Conservation (phyloP, 331 rosid species). For the Quercus lobata region DNA sequence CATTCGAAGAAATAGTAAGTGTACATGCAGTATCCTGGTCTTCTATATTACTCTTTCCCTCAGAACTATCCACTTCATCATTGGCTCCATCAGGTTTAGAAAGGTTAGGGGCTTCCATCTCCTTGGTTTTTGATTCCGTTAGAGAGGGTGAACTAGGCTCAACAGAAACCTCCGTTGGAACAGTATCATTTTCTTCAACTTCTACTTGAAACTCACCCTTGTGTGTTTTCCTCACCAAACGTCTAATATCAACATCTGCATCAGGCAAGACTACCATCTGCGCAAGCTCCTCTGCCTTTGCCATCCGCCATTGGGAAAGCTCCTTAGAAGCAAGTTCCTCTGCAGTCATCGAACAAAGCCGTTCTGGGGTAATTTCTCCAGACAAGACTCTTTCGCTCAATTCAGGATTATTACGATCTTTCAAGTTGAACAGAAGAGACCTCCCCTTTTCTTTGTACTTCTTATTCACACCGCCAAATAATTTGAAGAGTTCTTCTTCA, state of each 20-base stretch:
- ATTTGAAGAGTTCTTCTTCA: conserved; percentile 84
- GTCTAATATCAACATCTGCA: conserved; percentile 80
- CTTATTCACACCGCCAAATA: conserved; percentile 96
- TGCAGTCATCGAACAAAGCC: conserved; percentile 90
- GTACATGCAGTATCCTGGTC: conserved; percentile 34
- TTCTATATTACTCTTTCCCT: conserved; percentile 34
- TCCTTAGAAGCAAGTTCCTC: conserved; percentile 99
- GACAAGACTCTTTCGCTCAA: conserved; percentile 86
- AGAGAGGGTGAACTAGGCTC: conserved; percentile 38
- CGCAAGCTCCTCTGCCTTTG: conserved; percentile 96
- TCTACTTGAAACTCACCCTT: conserved; percentile 98
- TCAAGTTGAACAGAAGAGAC: conserved; percentile 91
- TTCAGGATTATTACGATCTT: conserved; percentile 95
- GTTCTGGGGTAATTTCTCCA: conserved; percentile 77
- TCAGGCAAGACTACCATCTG: conserved; percentile 94
- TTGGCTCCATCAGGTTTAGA: conserved; percentile 33
- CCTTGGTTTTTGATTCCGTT: conserved; percentile 37
- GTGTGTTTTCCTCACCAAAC: conserved; percentile 89
- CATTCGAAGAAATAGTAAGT: conserved; percentile 62
- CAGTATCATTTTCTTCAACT: conserved; percentile 69
- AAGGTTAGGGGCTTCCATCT: conserved; percentile 26
- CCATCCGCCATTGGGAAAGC: conserved; percentile 98
- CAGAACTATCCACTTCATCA: conserved; percentile 21
- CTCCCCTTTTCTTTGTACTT: conserved; percentile 99
- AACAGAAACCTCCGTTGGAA: conserved; percentile 54